Evolutionary conservation across 2,329 filamentous ascomycete species (phyloP), one percentile per base, ranked within the genome.

Genomic region (Mycosphaerella sp.): DNA sequence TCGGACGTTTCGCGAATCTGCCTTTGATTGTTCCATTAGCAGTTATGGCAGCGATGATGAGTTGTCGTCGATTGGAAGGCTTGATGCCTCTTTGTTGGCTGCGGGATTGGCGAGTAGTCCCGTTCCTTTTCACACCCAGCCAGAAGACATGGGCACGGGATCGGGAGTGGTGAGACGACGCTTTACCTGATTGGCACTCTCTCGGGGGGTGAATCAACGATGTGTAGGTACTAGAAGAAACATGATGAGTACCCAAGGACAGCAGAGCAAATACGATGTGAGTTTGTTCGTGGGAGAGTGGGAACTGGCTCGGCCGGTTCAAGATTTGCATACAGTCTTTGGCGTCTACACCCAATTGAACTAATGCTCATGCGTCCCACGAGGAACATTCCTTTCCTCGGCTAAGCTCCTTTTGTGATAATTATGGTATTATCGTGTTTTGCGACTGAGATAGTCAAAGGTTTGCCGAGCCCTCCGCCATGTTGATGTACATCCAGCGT

Each of bases 1-100:
- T 39, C 41, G 48, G 14, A 51, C 32, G 17, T 51, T 43, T 21
- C 48, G 48, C 48, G 41, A 51, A 4, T 44, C 42, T 9, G 17
- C 42, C 12, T 44, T 44, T 26, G 23, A 21, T 8, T n/a, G 14
- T 21, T 42, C 40, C 12, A 44, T 11, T 3, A 44, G 42, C 42
- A 44, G 42, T 7, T 10, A 14, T 17, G 14, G 40, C 42, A 44
- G 21, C 21, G 9, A 44, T 44, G 42, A 10, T 21, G 21, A 21
- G 21, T 21, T 21, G 21, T 21, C 21, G 8, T 44, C 42, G 12
- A 29, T 44, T 26, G 42, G 8, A 21, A 44, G 12, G 42, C 6
- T n/a, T 4, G 23, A 44, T 23, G 21, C 42, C 11, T 44, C 42
- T 26, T 8, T 29, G 8, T 8, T 29, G 8, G 17, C 42, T 38